phyloP scores from a whole-genome alignment of 306 rosid genomes.

The Fragaria iinumae region DNA sequence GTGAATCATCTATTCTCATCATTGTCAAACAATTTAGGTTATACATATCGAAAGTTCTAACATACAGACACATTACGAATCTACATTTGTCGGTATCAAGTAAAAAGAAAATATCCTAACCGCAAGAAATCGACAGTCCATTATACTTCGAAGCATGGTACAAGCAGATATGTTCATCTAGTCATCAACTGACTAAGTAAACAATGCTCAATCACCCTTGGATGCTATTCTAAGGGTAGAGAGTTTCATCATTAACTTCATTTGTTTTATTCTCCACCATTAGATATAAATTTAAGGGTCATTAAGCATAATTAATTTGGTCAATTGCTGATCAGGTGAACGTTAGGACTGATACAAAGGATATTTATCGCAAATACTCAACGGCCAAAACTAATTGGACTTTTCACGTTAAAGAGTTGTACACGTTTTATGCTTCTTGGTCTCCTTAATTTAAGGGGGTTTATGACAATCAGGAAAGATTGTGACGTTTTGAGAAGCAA shows the following conservation, averaged over 20 bases:
- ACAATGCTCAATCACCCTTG: too few relatives aligned
- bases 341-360: too few relatives aligned
- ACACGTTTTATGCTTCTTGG: neutral
- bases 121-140: neutral
- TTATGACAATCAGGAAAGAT: neutral
- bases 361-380: neutral
- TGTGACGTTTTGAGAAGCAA: neutral
- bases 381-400: neutral
- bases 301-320: too few relatives aligned
- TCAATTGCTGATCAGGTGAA: too few relatives aligned
- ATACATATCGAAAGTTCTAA: neutral
- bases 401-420: neutral
- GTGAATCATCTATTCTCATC: neutral
- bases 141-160: neutral
- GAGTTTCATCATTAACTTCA: too few relatives aligned
- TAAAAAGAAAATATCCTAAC: neutral
- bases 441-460: neutral
- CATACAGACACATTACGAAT: neutral
- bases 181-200: too few relatives aligned
- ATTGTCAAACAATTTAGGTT: neutral
- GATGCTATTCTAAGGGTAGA: too few relatives aligned
- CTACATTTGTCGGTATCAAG: neutral
- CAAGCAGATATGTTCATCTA: too few relatives aligned
- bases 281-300: too few relatives aligned
- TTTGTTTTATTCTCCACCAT: too few relatives aligned